Evolutionary conservation across 805 yeast genomes (phyloP).

Genomic region (Ogataea angusta): DNA sequence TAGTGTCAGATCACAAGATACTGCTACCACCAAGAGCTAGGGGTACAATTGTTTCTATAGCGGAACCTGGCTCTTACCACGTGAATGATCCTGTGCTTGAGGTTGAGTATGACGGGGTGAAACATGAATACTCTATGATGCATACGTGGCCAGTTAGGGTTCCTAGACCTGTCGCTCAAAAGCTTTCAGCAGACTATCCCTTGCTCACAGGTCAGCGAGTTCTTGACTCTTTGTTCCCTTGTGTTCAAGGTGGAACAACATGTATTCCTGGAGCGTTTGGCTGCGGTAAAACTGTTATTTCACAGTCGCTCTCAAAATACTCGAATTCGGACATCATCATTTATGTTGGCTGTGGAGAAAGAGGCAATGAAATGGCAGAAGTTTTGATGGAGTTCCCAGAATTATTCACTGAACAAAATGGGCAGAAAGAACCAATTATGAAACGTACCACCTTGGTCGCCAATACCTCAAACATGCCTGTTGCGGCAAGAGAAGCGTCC

Average conservation of each 20-base stretch:
- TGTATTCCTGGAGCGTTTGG: slow-evolving; percentile 99
- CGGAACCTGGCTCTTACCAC: slow-evolving; percentile 85
- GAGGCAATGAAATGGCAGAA: slow-evolving; percentile 99
- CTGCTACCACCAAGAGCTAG: slow-evolving; percentile 97
- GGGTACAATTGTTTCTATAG: slow-evolving; percentile 91
- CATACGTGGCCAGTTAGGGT: slow-evolving; percentile 99
- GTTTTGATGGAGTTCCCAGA: slow-evolving; percentile 99
- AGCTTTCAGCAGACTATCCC: slow-evolving; percentile 90
- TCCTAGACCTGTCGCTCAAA: slow-evolving; percentile 97
- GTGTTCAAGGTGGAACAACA: slow-evolving; percentile 99
- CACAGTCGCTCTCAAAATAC: slow-evolving; percentile 94
- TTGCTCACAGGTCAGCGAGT: slow-evolving; percentile 98
- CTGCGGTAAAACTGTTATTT: slow-evolving; percentile 95
- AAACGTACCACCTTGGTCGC: slow-evolving; percentile 99
- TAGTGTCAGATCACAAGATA: slow-evolving; percentile 89
- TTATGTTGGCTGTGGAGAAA: slow-evolving; percentile 92
- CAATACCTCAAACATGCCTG: slow-evolving; percentile 99
- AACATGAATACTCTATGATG: slow-evolving; percentile 81
- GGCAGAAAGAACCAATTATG: slow-evolving; percentile 98
- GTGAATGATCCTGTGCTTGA: slow-evolving; percentile 89
- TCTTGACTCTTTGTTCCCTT: slow-evolving; percentile 93
- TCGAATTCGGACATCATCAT: slow-evolving; percentile 96
- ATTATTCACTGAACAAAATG: slow-evolving; percentile 83
- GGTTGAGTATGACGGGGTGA: slow-evolving; percentile 91
- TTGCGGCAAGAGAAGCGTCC: slow-evolving; percentile 99